phyloP scores from a whole-genome alignment of 768 basidiomycete genomes.

The Suillus variegatus region DNA sequence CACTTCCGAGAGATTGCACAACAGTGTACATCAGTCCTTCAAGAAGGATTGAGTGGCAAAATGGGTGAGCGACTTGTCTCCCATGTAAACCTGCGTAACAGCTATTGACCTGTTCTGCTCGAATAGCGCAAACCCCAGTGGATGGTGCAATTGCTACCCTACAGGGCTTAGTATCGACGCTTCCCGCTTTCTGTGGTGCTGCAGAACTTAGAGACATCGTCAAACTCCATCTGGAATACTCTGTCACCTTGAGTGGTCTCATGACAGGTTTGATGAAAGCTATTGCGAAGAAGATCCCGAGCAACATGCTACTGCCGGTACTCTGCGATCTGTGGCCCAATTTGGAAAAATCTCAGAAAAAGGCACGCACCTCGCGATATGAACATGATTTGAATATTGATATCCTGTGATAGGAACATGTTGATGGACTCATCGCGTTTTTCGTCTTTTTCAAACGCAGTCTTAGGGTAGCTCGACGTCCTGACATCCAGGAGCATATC shows the following conservation, averaged over 20 bases:
- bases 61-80: conserved; percentile 25
- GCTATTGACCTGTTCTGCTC: background rate
- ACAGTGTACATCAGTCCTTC: conserved; percentile 52
- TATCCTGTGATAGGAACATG: conserved; percentile 20
- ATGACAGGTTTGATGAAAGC: conserved; percentile 54
- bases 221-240: conserved; percentile 55
- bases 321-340: conserved; percentile 59
- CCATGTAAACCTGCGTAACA: background rate
- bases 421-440: conserved; percentile 42
- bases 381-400: background rate
- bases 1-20: conserved; percentile 72
- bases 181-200: conserved; percentile 82
- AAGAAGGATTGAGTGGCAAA: conserved; percentile 35
- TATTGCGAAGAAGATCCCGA: conserved; percentile 68
- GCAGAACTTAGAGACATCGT: conserved; percentile 59
- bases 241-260: conserved; percentile 23
- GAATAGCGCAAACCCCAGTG: conserved; percentile 4
- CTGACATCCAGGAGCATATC: conserved; percentile 64
- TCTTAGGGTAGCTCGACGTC: conserved; percentile 63
- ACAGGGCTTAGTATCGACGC: conserved; percentile 66
- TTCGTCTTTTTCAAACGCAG: conserved; percentile 69
- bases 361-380: conserved; percentile 31
- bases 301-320: conserved; percentile 67
- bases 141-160: conserved; percentile 50
- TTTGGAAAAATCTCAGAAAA: conserved; percentile 34